Conservation (phyloP, 2,329 filamentous ascomycete species). For the Dothiorella sarmentorum region DNA sequence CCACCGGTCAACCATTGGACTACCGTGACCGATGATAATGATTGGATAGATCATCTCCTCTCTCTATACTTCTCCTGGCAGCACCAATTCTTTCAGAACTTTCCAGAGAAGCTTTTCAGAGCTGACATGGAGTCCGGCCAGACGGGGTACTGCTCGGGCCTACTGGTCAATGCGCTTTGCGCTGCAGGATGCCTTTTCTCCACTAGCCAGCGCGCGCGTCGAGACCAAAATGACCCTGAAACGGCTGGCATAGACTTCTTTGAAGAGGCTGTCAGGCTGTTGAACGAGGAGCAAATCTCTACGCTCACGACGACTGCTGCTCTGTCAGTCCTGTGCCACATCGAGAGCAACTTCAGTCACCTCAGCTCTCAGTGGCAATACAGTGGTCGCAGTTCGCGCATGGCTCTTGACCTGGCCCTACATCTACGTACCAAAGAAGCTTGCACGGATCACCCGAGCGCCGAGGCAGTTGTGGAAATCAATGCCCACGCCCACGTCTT, state of each 20-base stretch:
- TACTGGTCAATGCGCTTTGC: slow-evolving; percentile 24
- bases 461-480: background rate
- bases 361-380: slow-evolving; percentile 21
- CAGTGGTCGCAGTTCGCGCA: slow-evolving; percentile 21
- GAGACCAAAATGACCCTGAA: slow-evolving; percentile 16
- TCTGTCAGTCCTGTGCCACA: slow-evolving; percentile 21
- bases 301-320: slow-evolving; percentile 21
- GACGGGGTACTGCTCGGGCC: slow-evolving; percentile 21
- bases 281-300: slow-evolving; percentile 17
- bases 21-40: slow-evolving; percentile 20
- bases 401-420: slow-evolving; percentile 22
- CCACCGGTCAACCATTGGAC: slow-evolving; percentile 21
- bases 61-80: slow-evolving; percentile 24
- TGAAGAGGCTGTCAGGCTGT: slow-evolving; percentile 19
- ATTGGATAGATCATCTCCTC: slow-evolving; percentile 21
- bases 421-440: slow-evolving; percentile 18
- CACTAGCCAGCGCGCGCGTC: slow-evolving; percentile 11
- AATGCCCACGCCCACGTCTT: slow-evolving; percentile 21
- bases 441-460: background rate
- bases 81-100: slow-evolving; percentile 23
- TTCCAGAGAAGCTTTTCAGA: slow-evolving; percentile 23
- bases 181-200: slow-evolving; percentile 22
- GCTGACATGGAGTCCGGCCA: slow-evolving; percentile 19
- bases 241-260: slow-evolving; percentile 21
- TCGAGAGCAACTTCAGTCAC: slow-evolving; percentile 20